A percentile compares a stretch with the other conserved stretches of the same genome.
Evolutionary conservation across 768 basidiomycete species (phyloP).

Genomic region (Lactarius hengduanensis): DNA sequence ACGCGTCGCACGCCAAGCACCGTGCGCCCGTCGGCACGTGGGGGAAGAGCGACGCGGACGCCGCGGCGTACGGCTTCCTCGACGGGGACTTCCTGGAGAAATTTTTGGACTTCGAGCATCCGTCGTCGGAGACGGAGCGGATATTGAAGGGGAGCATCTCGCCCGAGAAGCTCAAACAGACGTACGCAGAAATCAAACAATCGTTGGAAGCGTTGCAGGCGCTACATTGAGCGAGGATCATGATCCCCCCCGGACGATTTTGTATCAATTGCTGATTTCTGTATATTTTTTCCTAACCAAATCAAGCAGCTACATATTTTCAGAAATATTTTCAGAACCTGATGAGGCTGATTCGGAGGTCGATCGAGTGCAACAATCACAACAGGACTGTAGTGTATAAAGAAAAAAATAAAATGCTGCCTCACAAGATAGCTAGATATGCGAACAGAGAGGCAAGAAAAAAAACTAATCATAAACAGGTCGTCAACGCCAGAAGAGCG

Average conservation of each 20-base stretch:
- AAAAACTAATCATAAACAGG: constrained; percentile 5
- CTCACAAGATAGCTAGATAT: not conserved
- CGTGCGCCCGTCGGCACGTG: constrained; percentile 61
- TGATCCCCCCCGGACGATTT: not conserved
- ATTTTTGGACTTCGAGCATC: constrained; percentile 47
- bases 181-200: constrained; percentile 42
- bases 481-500: constrained; percentile 7
- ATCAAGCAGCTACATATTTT: not conserved
- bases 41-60: constrained; percentile 58
- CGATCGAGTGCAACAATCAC: not conserved
- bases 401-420: not conserved
- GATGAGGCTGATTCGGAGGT: not conserved
- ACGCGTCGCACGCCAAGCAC: constrained; percentile 60
- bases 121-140: constrained; percentile 44
- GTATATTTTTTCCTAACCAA: not conserved
- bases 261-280: not conserved
- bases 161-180: constrained; percentile 54
- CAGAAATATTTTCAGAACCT: not conserved
- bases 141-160: constrained; percentile 58
- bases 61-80: constrained; percentile 69
- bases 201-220: constrained; percentile 45
- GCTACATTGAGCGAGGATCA: constrained; percentile 36
- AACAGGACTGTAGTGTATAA: not conserved
- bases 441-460: not conserved
- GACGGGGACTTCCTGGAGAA: constrained; percentile 85